Percentiles rank a stretch among this genome's conserved stretches.
These are phyloP conservation scores for Colletotrichum sp. DNA, from an alignment of 2,329 filamentous ascomycete species.

Conservation along the genomic window DNA sequence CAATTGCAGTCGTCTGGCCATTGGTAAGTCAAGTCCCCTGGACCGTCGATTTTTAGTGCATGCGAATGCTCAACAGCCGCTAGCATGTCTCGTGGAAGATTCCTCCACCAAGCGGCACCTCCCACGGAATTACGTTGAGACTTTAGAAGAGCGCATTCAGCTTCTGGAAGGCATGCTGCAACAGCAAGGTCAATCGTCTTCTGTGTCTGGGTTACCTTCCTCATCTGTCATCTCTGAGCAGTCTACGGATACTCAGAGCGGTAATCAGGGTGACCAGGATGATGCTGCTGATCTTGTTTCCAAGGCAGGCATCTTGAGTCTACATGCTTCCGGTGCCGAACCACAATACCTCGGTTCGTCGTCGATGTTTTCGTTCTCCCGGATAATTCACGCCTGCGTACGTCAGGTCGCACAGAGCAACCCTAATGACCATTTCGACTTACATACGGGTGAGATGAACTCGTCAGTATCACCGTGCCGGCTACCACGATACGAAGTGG, in stretches of 20 bases:
- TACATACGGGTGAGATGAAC: neutral
- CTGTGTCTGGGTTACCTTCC: neutral
- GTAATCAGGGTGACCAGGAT: neutral
- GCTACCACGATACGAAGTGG: neutral
- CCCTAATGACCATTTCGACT: neutral
- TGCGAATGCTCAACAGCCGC: neutral
- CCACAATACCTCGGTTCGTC: conserved; percentile 32
- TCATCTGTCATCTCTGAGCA: neutral
- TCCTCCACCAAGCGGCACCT: conserved; percentile 27
- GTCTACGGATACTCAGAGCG: too few relatives aligned
- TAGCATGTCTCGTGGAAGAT: conserved; percentile 29
- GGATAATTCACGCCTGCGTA: conserved; percentile 16
- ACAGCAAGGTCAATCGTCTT: neutral
- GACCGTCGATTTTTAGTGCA: neutral
- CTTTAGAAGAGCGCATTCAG: conserved; percentile 29
- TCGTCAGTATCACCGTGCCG: neutral
- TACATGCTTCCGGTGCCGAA: conserved; percentile 15
- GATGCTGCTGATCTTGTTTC: neutral
- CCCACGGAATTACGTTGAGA: conserved; percentile 35
- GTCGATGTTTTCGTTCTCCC: conserved; percentile 31
- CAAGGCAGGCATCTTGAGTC: neutral
- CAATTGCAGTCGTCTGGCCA: neutral
- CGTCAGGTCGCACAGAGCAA: neutral
- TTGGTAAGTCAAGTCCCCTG: neutral
- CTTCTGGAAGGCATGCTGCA: conserved; percentile 23